Conservation (phyloP, 345 rosid genomes). For the Brassica carinata region DNA sequence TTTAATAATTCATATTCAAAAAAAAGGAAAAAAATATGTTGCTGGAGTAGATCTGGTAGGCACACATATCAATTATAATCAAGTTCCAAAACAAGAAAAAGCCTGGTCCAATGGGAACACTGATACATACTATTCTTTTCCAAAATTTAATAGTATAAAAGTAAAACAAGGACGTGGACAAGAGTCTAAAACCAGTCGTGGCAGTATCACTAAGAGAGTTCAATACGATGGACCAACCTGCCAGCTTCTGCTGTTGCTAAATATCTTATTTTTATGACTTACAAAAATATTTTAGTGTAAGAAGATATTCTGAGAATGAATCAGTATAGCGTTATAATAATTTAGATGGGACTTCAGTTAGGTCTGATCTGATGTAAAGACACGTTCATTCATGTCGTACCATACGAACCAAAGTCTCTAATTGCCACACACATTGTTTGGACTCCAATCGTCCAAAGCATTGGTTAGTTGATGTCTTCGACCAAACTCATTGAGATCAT, state of each 20-base stretch:
- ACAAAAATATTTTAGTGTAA: neutral
- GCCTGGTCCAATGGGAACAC: slow-evolving; percentile 27
- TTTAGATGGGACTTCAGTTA: neutral
- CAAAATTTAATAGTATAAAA: neutral
- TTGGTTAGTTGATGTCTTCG: slow-evolving; percentile 8
- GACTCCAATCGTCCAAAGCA: slow-evolving; percentile 10
- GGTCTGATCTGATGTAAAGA: neutral
- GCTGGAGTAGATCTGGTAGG: slow-evolving; percentile 15
- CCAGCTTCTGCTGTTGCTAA: slow-evolving; percentile 32
- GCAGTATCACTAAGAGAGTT: slow-evolving; percentile 26
- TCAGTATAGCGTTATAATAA: neutral
- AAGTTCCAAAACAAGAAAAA: slow-evolving; percentile 19
- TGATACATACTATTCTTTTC: neutral
- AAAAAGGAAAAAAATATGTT: neutral
- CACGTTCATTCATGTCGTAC: slow-evolving; percentile 26
- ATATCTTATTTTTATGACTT: neutral
- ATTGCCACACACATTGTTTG: neutral
- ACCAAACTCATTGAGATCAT: neutral
- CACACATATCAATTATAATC: slow-evolving; percentile 17
- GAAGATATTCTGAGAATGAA: neutral
- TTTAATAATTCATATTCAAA: neutral
- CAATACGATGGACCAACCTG: slow-evolving; percentile 29
- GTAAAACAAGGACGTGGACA: slow-evolving; percentile 11
- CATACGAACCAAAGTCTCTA: slow-evolving; percentile 3
- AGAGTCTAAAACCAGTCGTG: slow-evolving; percentile 27